Conservation (phyloP, 768 basidiomycete species). For the Chalciporus chontae region DNA sequence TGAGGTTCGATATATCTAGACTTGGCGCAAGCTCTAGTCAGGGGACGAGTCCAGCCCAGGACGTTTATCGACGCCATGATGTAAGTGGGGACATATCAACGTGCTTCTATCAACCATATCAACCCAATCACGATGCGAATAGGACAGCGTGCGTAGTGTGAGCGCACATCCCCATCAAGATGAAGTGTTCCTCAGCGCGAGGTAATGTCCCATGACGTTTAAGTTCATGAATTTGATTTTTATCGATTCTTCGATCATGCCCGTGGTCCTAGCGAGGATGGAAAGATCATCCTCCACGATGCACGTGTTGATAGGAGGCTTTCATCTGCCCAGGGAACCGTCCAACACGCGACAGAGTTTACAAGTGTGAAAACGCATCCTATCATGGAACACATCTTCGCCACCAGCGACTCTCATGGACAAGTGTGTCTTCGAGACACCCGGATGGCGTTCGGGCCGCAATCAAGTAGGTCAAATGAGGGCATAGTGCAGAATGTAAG, state of each 20-base stretch:
- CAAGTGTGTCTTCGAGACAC: constrained; percentile 64
- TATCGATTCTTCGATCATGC: constrained; percentile 16
- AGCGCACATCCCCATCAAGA: constrained; percentile 67
- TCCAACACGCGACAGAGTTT: constrained; percentile 54
- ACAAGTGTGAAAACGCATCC: constrained; percentile 70
- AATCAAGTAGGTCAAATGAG: constrained; percentile 37
- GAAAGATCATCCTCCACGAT: constrained; percentile 62
- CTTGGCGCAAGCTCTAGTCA: constrained; percentile 20
- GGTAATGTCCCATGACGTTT: constrained; percentile 38
- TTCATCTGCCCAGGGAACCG: constrained; percentile 43
- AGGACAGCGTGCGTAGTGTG: constrained; percentile 67
- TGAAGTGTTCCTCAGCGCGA: constrained; percentile 65
- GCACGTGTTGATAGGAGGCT: constrained; percentile 38
- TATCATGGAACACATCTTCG: constrained; percentile 62
- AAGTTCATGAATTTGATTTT: constrained; percentile 13
- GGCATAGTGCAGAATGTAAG: constrained; percentile 49
- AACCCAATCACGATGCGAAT: constrained; percentile 15
- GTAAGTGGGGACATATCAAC: constrained; percentile 16
- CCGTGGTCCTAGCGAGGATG: constrained; percentile 57
- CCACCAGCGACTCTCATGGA: constrained; percentile 58
- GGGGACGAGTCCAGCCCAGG: constrained; percentile 15
- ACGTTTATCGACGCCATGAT: constrained; percentile 31
- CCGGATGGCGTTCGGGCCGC: constrained; percentile 70
- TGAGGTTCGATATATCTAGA: constrained; percentile 51
- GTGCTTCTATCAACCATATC: constrained; percentile 26